Base-by-base conservation (phyloP, 768 basidiomycete species). In the Trametes cinnabarina region DNA sequence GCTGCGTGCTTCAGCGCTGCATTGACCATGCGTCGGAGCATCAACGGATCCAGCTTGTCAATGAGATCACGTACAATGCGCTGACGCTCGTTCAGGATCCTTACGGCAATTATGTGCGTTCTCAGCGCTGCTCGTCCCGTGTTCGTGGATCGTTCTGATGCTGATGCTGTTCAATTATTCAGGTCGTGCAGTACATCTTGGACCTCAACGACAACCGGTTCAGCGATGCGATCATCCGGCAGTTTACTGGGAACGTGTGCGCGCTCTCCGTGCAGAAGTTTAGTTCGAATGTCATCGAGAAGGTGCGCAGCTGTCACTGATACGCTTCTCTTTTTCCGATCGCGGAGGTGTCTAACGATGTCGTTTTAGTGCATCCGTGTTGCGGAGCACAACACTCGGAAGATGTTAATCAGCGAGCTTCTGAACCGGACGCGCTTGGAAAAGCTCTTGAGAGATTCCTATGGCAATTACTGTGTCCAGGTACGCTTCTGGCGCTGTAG, bases 231-330 rank as follows among this genome's bases (percentile, higher is more conserved):
- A 92, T 99, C 65, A 98, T 98, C 66, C 87, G 96, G 62, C 97
- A 98, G 70, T 99, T 98, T 74, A 78, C 92, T 51, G 97, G 97
- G 66, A 98, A 99, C 68, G 92, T 98, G 58, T 98, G 95, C 72
- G 94, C 94, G 5, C 77, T 99, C 51, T 98, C 95, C 5, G 96
- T 98, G 15, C 97, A 99, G 73, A 99, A 99, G 76, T 99, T 99
- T 76, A 96, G 94, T 62, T 98, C 96, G 60, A 99, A 99, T 72
- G 97, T 99, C 59, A 95, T 97, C 61, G 95, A 97, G 76, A 97
- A 97, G 82, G 90, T 89, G 37, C 10, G 74, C 60, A 0, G 12
- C 19, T 47, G 12, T 39, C 15, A 8, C 15, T 15, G 26, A 51
- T 44, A 6, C 41, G 44, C 55, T 11, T 25, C 46, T 4, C 12